Evolutionary conservation across 345 rosid species (phyloP), one percentile per base, ranked within the genome.

Genomic region (Punica granatum): DNA sequence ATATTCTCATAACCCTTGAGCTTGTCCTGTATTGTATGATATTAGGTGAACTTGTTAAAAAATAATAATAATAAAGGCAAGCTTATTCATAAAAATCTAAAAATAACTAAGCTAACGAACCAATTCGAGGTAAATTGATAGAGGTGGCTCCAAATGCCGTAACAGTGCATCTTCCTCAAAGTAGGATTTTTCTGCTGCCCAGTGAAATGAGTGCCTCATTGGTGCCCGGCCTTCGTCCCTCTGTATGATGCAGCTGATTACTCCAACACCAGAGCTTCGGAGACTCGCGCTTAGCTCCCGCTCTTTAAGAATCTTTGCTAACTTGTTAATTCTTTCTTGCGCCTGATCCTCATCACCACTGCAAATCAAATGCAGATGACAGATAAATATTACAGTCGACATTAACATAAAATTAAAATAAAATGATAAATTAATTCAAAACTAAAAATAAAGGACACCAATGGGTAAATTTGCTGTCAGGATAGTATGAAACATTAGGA

Each of bases 311-410:
- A 92, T 89, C 88, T 95, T 92, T 61, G 98, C 99, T 70, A 95
- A 76, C 79, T 88, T 95, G 75, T 85, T 56, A 58, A 92, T 76
- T 79, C 99, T 89, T 80, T 95, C 98, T 80, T 90, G 99, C 72
- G 99, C 99, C 84, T 95, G 99, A 83, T 95, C 98, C 81, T 92
- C 99, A 72, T 95, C 98, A 23, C 98, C 99, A 80, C 99, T 95
- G 90, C 70, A 85, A 81, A 72, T 6, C 2, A 28, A 14, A 72
- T 44, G 14, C 18, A 21, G 53, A 59, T 60, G 64, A 72, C 36
- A 66, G 66, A 28, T 49, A 31, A 16, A 33, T 53, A 56, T 13
- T 8, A 30, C 18, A 56, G 19, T 30, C n/a, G 3, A 16, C 34
- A 56, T 26, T 26, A 3, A 26, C 14, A 26, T 10, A 51, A 8